Base-by-base conservation (phyloP, 345 rosid species). In the Salix suchowensis region DNA sequence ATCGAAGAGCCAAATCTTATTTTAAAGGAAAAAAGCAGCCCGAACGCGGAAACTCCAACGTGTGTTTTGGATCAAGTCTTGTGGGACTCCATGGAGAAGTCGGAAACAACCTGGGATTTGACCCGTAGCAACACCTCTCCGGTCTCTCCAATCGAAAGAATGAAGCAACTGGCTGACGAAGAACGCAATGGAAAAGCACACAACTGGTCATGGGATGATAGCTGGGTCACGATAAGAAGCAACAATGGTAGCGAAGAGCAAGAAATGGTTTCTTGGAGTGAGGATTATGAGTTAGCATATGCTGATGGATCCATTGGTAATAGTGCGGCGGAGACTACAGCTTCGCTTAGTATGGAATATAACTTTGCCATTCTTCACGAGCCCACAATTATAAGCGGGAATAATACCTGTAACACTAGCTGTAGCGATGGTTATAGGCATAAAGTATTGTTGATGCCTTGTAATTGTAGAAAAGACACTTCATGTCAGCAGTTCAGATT, bases 191-290 rank as follows among this genome's bases (percentile, higher is more conserved):
- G 10, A 46, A 39, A 21, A 10, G 32, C 65, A 55, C 77, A 71
- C 24, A 70, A 50, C 24, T 86, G 88, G 94, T 69, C 67, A 37
- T 71, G 54, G 73, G 88, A 86, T 72, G 88, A 82, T 54, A 74
- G 40, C 42, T 90, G 92, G 94, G 23, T 79, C 34, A 83, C 88
- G 0, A 88, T 90, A 23, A 84, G 94, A 79, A 73, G 83, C 77
- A 78, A 72, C 36, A 64, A 55, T 18, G 7, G 52, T 74, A 4
- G 5, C 39, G 37, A 50, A 39, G 81, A 77, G n/a, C 64, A 30
- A 55, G 73, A 61, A 58, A 70, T 12, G 16, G 54, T 8, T 58
- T 50, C 48, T 1, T 50, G 66, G 2, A 40, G 39, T 36, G 68
- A 61, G 6, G 42, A 76, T 32, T 10, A 14, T 5, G 5, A 10